Base-by-base conservation (phyloP, 2,329 filamentous ascomycete species). In the Verticillium nonalfalfae region DNA sequence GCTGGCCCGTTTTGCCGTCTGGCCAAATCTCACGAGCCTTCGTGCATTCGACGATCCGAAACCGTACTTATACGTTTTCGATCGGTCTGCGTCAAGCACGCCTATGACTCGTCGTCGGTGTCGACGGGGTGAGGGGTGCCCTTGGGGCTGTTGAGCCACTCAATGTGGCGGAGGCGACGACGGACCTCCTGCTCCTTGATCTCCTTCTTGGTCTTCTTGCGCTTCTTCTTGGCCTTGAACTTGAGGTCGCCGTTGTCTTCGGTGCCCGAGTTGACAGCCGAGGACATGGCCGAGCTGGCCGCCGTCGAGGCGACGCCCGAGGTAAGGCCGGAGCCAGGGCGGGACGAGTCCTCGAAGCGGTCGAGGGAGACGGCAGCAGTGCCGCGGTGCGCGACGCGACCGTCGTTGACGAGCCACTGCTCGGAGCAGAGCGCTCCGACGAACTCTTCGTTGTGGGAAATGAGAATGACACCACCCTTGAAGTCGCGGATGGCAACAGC, bases 361-460 rank as follows among this genome's bases (percentile, higher is more conserved):
- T 94, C 91, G 52, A 90, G 79, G 60, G 85, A 81, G 66, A 96
- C 82, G 62, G 91, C 88, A 1, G 88, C 79, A 73, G 88, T 86
- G 68, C 91, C 92, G 73, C 92, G 92, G 77, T 93, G 89, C 2
- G 91, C 90, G 64, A 99, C 89, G 58, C 90, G 88, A 1, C 95
- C 95, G 69, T 94, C 91, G 60, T 86, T 88, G 66, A 99, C 91
- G 76, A 96, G 90, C 91, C 95, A 96, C 78, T 98, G 93, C 80
- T 99, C 96, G 4, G 90, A 91, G 78, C 95, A 95, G 11, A 99
- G 87, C 3, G 94, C 94, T 63, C 94, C 93, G 59, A 99, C 93
- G 71, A 99, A 99, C 76, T 99, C 95, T 73, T 98, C 93, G 85
- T 99, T 98, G 80, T 99, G 95, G 64, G 93, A 97, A 77, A 99